These are phyloP conservation scores for Clausena lansium DNA, from an alignment of 345 rosid genomes.

Conservation along the genomic window DNA sequence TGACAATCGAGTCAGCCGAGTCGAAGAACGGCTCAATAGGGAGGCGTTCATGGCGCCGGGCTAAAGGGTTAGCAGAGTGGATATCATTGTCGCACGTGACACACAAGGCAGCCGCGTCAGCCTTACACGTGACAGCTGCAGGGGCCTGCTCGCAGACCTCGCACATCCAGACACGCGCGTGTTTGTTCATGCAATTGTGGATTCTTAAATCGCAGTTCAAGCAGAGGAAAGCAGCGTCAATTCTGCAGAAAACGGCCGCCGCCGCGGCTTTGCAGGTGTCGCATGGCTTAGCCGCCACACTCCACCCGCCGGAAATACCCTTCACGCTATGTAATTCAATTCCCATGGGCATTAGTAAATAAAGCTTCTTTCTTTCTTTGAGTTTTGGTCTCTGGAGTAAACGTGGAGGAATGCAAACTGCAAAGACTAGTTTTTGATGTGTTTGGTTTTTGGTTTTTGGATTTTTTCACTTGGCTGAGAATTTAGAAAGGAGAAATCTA, in stretches of 20 bases:
- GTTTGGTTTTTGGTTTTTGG: constrained; percentile 14
- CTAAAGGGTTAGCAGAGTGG: constrained; percentile 90
- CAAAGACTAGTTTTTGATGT: constrained; percentile 26
- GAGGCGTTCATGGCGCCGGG: constrained; percentile 81
- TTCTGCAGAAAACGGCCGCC: constrained; percentile 66
- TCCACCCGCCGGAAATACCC: constrained; percentile 44
- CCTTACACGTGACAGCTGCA: constrained; percentile 91
- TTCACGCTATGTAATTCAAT: constrained; percentile 32
- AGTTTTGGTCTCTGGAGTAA: neutral
- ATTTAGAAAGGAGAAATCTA: constrained; percentile 20
- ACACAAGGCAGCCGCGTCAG: constrained; percentile 90
- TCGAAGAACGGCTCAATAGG: constrained; percentile 73
- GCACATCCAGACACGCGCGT: constrained; percentile 77
- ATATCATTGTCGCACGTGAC: constrained; percentile 84
- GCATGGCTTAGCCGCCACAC: constrained; percentile 61
- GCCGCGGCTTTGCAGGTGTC: constrained; percentile 73
- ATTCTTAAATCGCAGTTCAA: constrained; percentile 60
- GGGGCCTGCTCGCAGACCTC: constrained; percentile 97
- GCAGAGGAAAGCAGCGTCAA: constrained; percentile 73
- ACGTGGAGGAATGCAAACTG: constrained; percentile 22
- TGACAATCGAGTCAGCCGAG: constrained; percentile 34
- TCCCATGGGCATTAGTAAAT: constrained; percentile 29
- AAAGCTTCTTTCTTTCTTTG: neutral
- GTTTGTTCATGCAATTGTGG: constrained; percentile 44
- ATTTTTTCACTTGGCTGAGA: constrained; percentile 20